Base-by-base conservation (phyloP, 2,329 filamentous ascomycete genomes). In the Dryadomyces quercivorus region DNA sequence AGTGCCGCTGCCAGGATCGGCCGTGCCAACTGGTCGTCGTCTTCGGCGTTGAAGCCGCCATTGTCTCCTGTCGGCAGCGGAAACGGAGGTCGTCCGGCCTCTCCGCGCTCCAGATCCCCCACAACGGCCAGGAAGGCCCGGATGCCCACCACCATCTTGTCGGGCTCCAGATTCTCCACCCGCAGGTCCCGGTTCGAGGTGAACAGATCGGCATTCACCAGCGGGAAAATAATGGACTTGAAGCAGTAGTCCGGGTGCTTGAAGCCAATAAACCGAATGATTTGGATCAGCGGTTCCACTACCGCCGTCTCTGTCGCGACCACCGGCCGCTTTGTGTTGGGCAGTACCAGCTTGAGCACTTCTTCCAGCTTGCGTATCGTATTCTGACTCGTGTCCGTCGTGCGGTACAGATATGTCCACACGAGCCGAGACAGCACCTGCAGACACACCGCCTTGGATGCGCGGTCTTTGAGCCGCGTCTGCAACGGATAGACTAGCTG, bases 71-170 rank as follows among this genome's bases (percentile, higher is more conserved):
- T 51, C 1, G 36, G 36, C 48, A 84, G 81, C 1, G 93, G 93
- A 61, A 97, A 96, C 0, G 90, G 87, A 2, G 93, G 93, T 22
- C 78, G 78, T 13, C 84, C 80, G 59, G 82, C 78, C 50, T 91
- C 85, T 26, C 85, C 85, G 59, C 86, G 92, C 67, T 98, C 93
- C 26, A 97, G 74, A 66, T 98, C 93, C 0, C 86, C 80, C 81
- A 98, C 92, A 61, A 97, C 89, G 36, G 86, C 88, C 31, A 98
- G 75, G 65, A 97, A 98, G 3, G 93, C 88, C 59, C 90, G 82
- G 59, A 98, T 98, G 2, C 91, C 93, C 61, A 98, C 87, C n/a
- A 97, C 92, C 71, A 96, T 95, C 62, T 88, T 86, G 65, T 98
- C 94, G 0, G 94, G 93, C 58, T 98, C 93, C 58, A 98, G 77